A percentile compares a stretch with the other conserved stretches of the same genome.
Conservation (phyloP, 345 rosid genomes). For the Arabidopsis thaliana region TAIR10.1 NC_003070.9:18631501-18632000, state of each 20-base stretch:
- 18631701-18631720: conserved; percentile 14
- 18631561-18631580: conserved; percentile 92
- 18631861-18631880: conserved; percentile 31
- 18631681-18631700: conserved; percentile 33
- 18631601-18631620: conserved; percentile 89
- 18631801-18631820: neutral
- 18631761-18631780: neutral
- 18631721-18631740: neutral
- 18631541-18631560: conserved; percentile 68
- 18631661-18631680: conserved; percentile 65
- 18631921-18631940: conserved; percentile 35
- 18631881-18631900: conserved; percentile 34
- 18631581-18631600: conserved; percentile 85
- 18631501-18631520: neutral
- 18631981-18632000: neutral
- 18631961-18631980: conserved; percentile 10
- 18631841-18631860: neutral
- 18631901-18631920: conserved; percentile 32
- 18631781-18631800: conserved; percentile 2
- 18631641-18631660: conserved; percentile 70
- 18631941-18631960: conserved; percentile 9
- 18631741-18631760: neutral
- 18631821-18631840: neutral
- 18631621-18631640: conserved; percentile 86
- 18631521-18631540: conserved; percentile 31